A percentile compares a stretch with the other conserved stretches of the same genome.
These are phyloP conservation scores for Globisporangium middletonii DNA, from an alignment of 352 stramenopile genomes.

Conservation along the genomic window DNA sequence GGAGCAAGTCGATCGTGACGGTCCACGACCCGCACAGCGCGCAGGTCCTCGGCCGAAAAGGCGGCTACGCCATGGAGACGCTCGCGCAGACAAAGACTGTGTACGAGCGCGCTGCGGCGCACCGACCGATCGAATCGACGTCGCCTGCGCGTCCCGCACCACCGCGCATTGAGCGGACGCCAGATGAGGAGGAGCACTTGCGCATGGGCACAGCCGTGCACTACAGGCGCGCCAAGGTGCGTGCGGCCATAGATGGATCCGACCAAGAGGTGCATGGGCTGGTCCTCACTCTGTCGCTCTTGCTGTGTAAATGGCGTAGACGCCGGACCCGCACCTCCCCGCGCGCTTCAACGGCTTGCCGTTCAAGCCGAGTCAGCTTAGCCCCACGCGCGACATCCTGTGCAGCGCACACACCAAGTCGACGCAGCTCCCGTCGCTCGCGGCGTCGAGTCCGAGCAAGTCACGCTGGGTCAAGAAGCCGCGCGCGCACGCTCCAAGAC, in stretches of 20 bases:
- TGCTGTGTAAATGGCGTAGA: slow-evolving; percentile 14
- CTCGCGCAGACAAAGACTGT: slow-evolving; percentile 17
- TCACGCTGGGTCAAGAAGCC: no score
- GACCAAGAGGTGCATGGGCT: no score
- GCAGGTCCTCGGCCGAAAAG: slow-evolving; percentile 19
- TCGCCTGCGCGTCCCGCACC: neutral
- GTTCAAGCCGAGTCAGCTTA: slow-evolving; percentile 52
- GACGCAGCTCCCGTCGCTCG: slow-evolving; percentile 46
- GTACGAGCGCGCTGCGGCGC: slow-evolving; percentile 11
- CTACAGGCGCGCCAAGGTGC: slow-evolving; percentile 10
- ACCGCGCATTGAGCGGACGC: neutral
- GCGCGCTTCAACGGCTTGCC: slow-evolving; percentile 58
- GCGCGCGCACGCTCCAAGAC: neutral
- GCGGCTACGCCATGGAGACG: slow-evolving; percentile 15
- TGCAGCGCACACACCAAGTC: slow-evolving; percentile 37
- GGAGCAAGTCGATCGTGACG: slow-evolving; percentile 38
- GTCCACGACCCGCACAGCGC: slow-evolving; percentile 37
- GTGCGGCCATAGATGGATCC: neutral
- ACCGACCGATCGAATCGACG: neutral
- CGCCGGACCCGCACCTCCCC: slow-evolving; percentile 45
- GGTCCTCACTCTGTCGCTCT: neutral
- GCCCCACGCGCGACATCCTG: slow-evolving; percentile 45
- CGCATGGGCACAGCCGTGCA: slow-evolving; percentile 10
- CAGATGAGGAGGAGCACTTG: slow-evolving; percentile 10
- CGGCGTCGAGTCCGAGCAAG: slow-evolving; percentile 6